phyloP scores from a whole-genome alignment of 495 filamentous ascomycete species.

The Xylaria longipes region DNA sequence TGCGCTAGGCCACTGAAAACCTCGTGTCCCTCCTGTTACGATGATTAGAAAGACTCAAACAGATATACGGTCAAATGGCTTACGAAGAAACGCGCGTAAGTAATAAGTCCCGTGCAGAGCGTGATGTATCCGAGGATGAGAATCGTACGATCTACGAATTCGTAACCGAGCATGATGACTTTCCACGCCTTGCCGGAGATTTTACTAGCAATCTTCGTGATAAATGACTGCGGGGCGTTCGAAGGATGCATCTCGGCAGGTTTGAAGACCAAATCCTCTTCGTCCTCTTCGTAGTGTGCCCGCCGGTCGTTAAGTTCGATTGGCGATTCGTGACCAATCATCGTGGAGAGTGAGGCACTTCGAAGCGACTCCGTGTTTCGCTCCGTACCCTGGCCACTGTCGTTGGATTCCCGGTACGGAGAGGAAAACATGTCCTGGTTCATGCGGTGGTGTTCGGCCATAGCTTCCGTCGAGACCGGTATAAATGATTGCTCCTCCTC shows the following conservation, averaged over 20 bases:
- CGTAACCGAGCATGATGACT: constrained; percentile 48
- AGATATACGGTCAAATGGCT: constrained; percentile 35
- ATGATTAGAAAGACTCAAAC: constrained; percentile 23
- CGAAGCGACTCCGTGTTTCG: constrained; percentile 69
- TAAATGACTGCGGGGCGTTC: constrained; percentile 38
- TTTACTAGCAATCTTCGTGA: constrained; percentile 41
- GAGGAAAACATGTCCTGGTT: constrained; percentile 46
- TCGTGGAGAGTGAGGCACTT: constrained; percentile 65
- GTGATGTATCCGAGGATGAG: constrained; percentile 61
- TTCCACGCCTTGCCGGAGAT: constrained; percentile 53
- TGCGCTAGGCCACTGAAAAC: constrained; percentile 91
- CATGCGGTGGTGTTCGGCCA: constrained; percentile 64
- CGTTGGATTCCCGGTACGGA: constrained; percentile 73
- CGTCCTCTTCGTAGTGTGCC: constrained; percentile 55
- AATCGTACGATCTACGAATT: constrained; percentile 54
- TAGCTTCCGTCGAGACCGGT: constrained; percentile 70
- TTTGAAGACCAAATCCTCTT: constrained; percentile 45
- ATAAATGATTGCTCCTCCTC: constrained; percentile 63
- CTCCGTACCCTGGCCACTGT: constrained; percentile 91
- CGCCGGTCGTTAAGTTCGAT: constrained; percentile 60
- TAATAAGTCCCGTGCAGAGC: constrained; percentile 66
- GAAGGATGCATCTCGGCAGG: constrained; percentile 42
- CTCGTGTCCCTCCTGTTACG: constrained; percentile 56
- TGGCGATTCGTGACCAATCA: constrained; percentile 58
- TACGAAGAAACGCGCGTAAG: constrained; percentile 64